phyloP scores from a whole-genome alignment of 2,329 filamentous ascomycete genomes.

The Catunica adiposa region DNA sequence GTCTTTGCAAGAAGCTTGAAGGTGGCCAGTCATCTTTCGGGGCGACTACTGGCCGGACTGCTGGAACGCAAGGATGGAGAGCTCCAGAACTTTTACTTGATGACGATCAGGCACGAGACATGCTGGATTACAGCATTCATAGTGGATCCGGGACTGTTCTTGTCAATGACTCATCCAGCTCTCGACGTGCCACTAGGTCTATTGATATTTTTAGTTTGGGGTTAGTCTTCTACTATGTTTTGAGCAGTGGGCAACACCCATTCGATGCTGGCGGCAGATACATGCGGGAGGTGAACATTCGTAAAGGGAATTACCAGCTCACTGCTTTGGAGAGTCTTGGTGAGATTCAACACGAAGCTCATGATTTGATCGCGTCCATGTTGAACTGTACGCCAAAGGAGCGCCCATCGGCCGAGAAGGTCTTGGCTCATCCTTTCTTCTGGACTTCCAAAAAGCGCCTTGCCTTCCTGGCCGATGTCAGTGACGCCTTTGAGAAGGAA shows the following conservation, averaged over 20 bases:
- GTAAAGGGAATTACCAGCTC: constrained; percentile 67
- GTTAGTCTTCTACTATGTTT: constrained; percentile 97
- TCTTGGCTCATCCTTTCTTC: constrained; percentile 92
- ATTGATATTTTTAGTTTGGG: constrained; percentile 97
- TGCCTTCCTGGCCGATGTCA: constrained; percentile 86
- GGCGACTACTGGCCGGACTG: constrained; percentile 82
- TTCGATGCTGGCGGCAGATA: constrained; percentile 90
- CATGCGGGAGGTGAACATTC: constrained; percentile 94
- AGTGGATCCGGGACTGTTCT: constrained; percentile 45
- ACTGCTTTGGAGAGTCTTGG: constrained; percentile 57
- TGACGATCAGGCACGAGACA: constrained; percentile 40
- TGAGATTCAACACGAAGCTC: constrained; percentile 71
- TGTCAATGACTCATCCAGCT: constrained; percentile 25
- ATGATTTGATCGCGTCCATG: constrained; percentile 77
- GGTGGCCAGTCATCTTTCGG: constrained; percentile 88
- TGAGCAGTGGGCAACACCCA: constrained; percentile 80
- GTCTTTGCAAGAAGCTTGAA: constrained; percentile 91
- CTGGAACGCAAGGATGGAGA: constrained; percentile 89
- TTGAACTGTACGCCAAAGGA: constrained; percentile 35
- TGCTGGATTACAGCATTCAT: constrained; percentile 13
- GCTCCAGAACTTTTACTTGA: constrained; percentile 82
- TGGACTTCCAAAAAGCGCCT: constrained; percentile 82
- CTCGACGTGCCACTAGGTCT: constrained; percentile 72
- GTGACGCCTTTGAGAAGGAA: constrained; percentile 91
- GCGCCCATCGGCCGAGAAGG: constrained; percentile 56